phyloP scores from a whole-genome alignment of 768 basidiomycete species.

The Pulveroboletus sp. region DNA sequence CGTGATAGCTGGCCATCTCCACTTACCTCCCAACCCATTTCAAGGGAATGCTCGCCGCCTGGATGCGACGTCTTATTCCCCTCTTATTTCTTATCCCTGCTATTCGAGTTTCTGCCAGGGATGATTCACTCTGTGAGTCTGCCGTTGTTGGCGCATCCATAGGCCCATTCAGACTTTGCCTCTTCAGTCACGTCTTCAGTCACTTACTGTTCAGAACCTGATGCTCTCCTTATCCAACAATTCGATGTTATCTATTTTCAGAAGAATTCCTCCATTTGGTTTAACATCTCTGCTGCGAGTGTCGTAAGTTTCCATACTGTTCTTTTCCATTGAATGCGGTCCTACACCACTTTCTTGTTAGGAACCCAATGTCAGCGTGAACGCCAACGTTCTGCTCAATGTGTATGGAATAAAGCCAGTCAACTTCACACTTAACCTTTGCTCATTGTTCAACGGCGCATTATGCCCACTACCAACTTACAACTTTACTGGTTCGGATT shows the following conservation, averaged over 20 bases:
- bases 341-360: conserved; percentile 27
- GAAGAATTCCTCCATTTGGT: conserved; percentile 67
- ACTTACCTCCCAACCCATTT: conserved; percentile 11
- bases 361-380: conserved; percentile 75
- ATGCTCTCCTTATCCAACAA: conserved; percentile 72
- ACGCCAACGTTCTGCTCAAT: conserved; percentile 76
- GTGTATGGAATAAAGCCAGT: conserved; percentile 84
- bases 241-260: conserved; percentile 73
- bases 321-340: conserved; percentile 1
- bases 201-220: conserved; percentile 80
- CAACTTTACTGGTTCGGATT: conserved; percentile 83
- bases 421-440: conserved; percentile 86
- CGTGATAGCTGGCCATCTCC: conserved; percentile 29
- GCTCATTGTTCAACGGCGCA: conserved; percentile 68
- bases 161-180: conserved; percentile 3
- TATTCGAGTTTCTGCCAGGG: conserved; percentile 42
- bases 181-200: conserved; percentile 77
- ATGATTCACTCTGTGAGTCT: conserved; percentile 59
- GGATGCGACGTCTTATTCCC: conserved; percentile 59
- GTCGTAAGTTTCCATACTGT: conserved; percentile 54
- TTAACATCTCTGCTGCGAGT: conserved; percentile 83
- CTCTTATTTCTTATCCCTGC: conserved; percentile 39
- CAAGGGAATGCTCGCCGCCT: conserved; percentile 64
- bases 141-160: background rate
- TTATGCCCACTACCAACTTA: conserved; percentile 81